A percentile compares a stretch with the other conserved stretches of the same genome.
These are phyloP conservation scores for Carex kokanica DNA, from an alignment of 176 grass and related monocot genomes.

Conservation along the genomic window DNA sequence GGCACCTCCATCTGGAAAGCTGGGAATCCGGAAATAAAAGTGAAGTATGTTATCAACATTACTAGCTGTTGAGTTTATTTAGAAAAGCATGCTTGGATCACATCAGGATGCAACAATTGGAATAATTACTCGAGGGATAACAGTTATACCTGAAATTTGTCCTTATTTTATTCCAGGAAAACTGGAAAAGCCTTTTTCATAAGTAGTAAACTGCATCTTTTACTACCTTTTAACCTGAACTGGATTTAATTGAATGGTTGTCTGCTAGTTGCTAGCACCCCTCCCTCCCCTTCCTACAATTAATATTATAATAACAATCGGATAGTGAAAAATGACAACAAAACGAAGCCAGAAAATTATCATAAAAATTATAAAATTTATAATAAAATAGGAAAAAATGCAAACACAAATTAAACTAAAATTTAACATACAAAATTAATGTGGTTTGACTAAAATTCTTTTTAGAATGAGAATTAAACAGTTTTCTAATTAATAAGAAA, in stretches of 20 bases:
- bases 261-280: background rate
- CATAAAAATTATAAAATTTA: no score
- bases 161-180: background rate
- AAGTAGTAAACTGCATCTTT: background rate
- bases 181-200: background rate
- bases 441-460: no score
- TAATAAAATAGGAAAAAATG: no score
- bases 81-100: slow-evolving; percentile 2
- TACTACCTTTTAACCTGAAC: background rate
- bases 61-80: background rate
- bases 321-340: background rate
- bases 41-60: background rate
- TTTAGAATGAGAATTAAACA: no score
- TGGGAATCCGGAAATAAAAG: background rate
- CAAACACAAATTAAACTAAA: no score
- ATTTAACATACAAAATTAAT: no score
- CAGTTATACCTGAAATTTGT: background rate
- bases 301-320: background rate
- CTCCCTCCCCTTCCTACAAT: background rate
- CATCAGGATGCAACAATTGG: slow-evolving; percentile 16
- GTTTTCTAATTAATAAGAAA: no score
- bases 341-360: no score
- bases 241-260: background rate
- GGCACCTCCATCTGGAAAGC: background rate
- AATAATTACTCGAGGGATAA: background rate